phyloP scores from a whole-genome alignment of 345 rosid genomes.

The Linum tenue region DNA sequence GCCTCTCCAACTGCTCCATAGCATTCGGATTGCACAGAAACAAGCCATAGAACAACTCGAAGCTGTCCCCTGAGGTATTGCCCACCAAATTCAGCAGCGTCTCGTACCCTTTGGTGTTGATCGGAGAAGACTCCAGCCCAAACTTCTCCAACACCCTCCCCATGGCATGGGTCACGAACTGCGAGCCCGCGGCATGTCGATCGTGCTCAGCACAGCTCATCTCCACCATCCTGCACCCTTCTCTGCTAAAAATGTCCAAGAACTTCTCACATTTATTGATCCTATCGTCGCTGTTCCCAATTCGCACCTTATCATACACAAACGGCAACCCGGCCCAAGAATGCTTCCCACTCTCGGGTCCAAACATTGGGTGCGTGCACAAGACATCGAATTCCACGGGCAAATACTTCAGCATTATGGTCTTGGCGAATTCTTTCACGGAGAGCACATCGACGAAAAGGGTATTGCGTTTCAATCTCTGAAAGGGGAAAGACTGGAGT shows the following conservation, averaged over 20 bases:
- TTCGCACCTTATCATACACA: slow-evolving; percentile 50
- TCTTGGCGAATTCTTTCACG: slow-evolving; percentile 50
- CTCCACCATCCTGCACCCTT: slow-evolving; percentile 79
- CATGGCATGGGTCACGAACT: slow-evolving; percentile 72
- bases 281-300: slow-evolving; percentile 30
- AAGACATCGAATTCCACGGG: slow-evolving; percentile 40
- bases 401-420: slow-evolving; percentile 27
- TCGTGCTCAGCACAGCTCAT: slow-evolving; percentile 87
- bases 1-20: slow-evolving; percentile 72
- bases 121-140: slow-evolving; percentile 46
- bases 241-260: slow-evolving; percentile 31
- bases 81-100: slow-evolving; percentile 70
- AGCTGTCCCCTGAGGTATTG: slow-evolving; percentile 75
- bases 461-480: slow-evolving; percentile 50
- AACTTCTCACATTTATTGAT: slow-evolving; percentile 32
- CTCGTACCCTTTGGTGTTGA: slow-evolving; percentile 65
- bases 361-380: slow-evolving; percentile 69
- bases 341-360: slow-evolving; percentile 42
- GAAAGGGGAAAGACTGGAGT: slow-evolving; percentile 50
- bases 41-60: slow-evolving; percentile 68
- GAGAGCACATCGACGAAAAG: slow-evolving; percentile 72
- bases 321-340: slow-evolving; percentile 41
- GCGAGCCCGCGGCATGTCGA: slow-evolving; percentile 73
- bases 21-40: slow-evolving; percentile 76
- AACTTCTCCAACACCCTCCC: slow-evolving; percentile 71